These are phyloP conservation scores for Cokeromyces recurvatus DNA, from an alignment of 371 early-diverging fungal species.

Conservation along the genomic window DNA sequence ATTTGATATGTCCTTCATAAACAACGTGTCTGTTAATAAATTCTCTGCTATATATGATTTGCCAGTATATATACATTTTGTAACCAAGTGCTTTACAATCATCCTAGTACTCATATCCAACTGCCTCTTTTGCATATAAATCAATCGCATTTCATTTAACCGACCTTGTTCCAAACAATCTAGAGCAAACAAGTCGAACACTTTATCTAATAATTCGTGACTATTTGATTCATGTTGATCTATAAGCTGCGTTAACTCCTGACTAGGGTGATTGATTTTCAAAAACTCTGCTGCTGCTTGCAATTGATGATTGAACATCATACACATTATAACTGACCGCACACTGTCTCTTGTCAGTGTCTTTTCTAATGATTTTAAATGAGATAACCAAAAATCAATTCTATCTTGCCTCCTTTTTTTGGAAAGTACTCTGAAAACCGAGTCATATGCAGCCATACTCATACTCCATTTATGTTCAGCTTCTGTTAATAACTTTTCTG, in stretches of 20 bases:
- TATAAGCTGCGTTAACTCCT: constrained; percentile 1
- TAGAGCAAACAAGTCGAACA: constrained; percentile 15
- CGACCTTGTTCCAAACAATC: constrained; percentile 14
- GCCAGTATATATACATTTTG: constrained; percentile 16
- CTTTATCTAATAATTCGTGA: constrained; percentile 15
- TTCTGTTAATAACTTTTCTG: constrained; percentile 11
- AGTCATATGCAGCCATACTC: constrained; percentile 16
- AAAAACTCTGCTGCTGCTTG: constrained; percentile 12
- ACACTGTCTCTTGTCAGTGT: constrained; percentile 1
- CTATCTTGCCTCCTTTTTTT: constrained; percentile 2
- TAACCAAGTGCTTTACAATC: constrained; percentile 11
- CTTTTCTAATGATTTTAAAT: constrained; percentile 3
- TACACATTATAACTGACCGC: constrained; percentile 16
- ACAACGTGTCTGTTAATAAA: constrained; percentile 15
- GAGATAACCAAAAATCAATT: constrained; percentile 20
- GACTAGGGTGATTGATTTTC: constrained; percentile 2
- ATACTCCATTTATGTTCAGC: constrained; percentile 5
- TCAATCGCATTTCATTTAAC: constrained; percentile 15
- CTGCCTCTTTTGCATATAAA: constrained; percentile 16
- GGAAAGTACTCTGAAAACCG: constrained; percentile 24
- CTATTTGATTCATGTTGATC: neutral
- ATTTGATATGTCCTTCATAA: constrained; percentile 11
- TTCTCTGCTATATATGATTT: constrained; percentile 11
- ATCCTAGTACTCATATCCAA: constrained; percentile 9
- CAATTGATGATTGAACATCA: constrained; percentile 5